A percentile compares a stretch with the other conserved stretches of the same genome.
Conservation (phyloP, 2,329 filamentous ascomycete species). For the Phaeosphaeriaceae sp. region DNA sequence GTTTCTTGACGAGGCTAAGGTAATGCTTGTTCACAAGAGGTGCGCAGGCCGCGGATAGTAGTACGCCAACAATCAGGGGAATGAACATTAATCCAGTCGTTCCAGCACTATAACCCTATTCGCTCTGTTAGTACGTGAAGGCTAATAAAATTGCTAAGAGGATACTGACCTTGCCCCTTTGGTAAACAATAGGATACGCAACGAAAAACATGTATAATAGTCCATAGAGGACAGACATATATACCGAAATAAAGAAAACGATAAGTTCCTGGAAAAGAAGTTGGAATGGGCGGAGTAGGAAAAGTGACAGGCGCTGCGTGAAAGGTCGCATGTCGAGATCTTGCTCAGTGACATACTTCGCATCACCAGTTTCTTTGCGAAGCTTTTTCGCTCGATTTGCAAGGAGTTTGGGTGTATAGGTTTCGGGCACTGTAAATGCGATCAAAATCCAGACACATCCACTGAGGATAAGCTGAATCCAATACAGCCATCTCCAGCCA, state of each 20-base stretch:
- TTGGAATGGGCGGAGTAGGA: conserved; percentile 83
- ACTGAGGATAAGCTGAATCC: conserved; percentile 81
- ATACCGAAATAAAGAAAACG: conserved; percentile 80
- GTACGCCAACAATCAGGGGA: conserved; percentile 76
- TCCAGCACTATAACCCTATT: conserved; percentile 69
- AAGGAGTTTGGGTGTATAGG: conserved; percentile 82
- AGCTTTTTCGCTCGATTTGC: conserved; percentile 72
- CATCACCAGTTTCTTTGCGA: conserved; percentile 70
- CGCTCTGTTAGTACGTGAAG: not conserved
- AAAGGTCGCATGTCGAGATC: conserved; percentile 78
- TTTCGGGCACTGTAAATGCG: conserved; percentile 88
- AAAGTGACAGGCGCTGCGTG: conserved; percentile 71
- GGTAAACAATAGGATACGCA: conserved; percentile 70
- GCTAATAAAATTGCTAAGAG: not conserved
- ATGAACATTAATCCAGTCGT: conserved; percentile 88
- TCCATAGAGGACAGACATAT: conserved; percentile 84
- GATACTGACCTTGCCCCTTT: conserved; percentile 66
- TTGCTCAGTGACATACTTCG: conserved; percentile 76
- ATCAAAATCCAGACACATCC: conserved; percentile 75
- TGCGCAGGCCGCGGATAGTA: conserved; percentile 69
- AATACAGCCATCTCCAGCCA: conserved; percentile 86
- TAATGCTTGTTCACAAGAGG: conserved; percentile 85
- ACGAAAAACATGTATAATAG: conserved; percentile 73
- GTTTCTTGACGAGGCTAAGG: conserved; percentile 65
- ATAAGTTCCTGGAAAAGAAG: conserved; percentile 85